phyloP scores from a whole-genome alignment of 345 rosid genomes.

The Adansonia digitata region DNA sequence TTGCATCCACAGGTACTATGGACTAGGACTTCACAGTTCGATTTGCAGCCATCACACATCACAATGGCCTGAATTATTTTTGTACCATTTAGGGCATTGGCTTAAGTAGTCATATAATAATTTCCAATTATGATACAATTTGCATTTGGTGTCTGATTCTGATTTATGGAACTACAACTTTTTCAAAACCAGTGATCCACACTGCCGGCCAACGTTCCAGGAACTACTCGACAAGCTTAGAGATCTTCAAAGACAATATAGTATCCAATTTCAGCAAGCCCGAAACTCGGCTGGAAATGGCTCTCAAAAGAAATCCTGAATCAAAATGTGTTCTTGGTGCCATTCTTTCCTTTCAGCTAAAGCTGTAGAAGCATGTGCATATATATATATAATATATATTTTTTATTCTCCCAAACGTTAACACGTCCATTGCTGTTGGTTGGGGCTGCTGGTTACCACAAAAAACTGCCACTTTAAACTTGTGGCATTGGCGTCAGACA shows the following conservation, averaged over 20 bases:
- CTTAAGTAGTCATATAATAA: not conserved
- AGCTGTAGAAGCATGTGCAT: not conserved
- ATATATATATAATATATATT: not conserved
- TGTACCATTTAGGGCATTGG: constrained; percentile 1
- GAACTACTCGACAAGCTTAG: constrained; percentile 77
- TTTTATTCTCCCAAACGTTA: no score
- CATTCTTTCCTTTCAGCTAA: not conserved
- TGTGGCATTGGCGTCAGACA: not conserved
- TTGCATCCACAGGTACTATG: not conserved
- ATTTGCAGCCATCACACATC: not conserved
- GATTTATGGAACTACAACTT: constrained; percentile 8
- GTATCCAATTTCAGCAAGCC: constrained; percentile 61
- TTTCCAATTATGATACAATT: not conserved
- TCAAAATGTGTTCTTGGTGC: not conserved
- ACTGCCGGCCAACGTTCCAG: constrained; percentile 71
- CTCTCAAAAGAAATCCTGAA: constrained; percentile 42
- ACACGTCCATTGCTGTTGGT: not conserved
- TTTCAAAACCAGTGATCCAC: constrained; percentile 55
- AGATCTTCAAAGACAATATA: constrained; percentile 68
- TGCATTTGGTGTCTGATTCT: not conserved
- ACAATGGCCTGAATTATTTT: not conserved
- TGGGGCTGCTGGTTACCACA: not conserved
- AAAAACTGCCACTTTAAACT: not conserved
- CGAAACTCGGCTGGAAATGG: constrained; percentile 45
- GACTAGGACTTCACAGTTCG: not conserved